These are phyloP conservation scores for Amanita jacksonii DNA, from an alignment of 768 basidiomycete genomes.

Conservation along the genomic window DNA sequence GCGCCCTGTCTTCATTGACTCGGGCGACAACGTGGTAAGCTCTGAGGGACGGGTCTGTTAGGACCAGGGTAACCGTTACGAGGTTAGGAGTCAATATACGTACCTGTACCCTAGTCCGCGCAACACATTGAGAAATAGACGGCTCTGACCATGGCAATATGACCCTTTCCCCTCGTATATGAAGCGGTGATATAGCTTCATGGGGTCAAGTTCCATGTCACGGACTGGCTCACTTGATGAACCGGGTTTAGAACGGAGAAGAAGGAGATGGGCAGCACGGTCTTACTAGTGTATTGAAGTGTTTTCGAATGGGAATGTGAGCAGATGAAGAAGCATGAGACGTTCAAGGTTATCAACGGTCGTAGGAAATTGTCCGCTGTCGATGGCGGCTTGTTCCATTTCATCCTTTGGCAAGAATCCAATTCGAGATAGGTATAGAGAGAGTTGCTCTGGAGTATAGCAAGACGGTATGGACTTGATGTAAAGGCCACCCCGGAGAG, in stretches of 20 bases:
- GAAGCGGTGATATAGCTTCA: no score
- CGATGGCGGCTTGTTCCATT: conserved; percentile 12
- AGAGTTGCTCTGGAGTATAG: conserved; percentile 15
- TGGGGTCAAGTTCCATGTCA: no score
- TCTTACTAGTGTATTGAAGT: conserved; percentile 30
- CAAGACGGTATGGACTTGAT: conserved; percentile 17
- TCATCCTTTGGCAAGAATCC: conserved; percentile 11
- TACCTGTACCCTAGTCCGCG: no score
- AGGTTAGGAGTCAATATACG: background rate
- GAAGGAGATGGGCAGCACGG: no score
- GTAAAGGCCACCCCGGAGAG: conserved; percentile 14
- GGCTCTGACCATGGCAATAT: no score
- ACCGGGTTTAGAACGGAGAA: no score
- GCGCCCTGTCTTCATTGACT: conserved; percentile 3
- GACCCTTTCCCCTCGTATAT: no score
- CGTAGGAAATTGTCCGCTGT: conserved; percentile 13
- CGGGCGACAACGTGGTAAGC: conserved; percentile 3
- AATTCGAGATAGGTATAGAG: conserved; percentile 19
- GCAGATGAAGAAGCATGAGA: conserved; percentile 19
- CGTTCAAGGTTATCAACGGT: conserved; percentile 19
- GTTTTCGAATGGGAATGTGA: conserved; percentile 30
- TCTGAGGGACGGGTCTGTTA: background rate
- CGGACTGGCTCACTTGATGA: no score
- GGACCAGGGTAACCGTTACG: background rate
- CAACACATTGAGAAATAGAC: no score